These are phyloP conservation scores for Penicillium daleae DNA, from an alignment of 495 filamentous ascomycete genomes.

Conservation along the genomic window DNA sequence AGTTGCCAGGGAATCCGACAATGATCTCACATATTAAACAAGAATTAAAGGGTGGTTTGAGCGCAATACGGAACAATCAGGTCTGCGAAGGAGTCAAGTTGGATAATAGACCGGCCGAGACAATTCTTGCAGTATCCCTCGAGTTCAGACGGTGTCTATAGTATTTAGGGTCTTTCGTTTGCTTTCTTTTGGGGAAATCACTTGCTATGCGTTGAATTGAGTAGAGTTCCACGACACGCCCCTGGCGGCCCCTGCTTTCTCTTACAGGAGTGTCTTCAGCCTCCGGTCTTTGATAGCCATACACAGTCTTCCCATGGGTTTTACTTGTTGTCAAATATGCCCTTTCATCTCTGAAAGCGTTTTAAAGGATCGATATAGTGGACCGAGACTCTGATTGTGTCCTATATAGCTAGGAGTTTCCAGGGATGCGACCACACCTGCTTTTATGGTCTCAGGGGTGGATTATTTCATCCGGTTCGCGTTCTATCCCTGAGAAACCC, in stretches of 20 bases:
- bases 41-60: background rate
- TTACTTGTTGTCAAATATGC: background rate
- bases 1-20: constrained; percentile 13
- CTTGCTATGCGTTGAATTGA: background rate
- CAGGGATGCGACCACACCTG: background rate
- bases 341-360: background rate
- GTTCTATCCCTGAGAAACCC: background rate
- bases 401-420: background rate
- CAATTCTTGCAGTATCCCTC: background rate
- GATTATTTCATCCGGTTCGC: background rate
- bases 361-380: background rate
- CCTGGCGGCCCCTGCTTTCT: background rate
- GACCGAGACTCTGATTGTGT: background rate
- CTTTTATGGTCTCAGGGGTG: background rate
- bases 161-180: too few relatives aligned
- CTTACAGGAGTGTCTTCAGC: background rate
- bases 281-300: background rate
- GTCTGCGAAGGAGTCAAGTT: background rate
- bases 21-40: background rate
- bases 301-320: background rate
- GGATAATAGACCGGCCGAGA: background rate
- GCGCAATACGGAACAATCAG: background rate
- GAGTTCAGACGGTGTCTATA: too few relatives aligned
- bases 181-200: background rate
- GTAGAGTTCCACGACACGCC: background rate